Conservation (phyloP, 108 stramenopile genomes). For the Nitzschia sp. region DNA sequence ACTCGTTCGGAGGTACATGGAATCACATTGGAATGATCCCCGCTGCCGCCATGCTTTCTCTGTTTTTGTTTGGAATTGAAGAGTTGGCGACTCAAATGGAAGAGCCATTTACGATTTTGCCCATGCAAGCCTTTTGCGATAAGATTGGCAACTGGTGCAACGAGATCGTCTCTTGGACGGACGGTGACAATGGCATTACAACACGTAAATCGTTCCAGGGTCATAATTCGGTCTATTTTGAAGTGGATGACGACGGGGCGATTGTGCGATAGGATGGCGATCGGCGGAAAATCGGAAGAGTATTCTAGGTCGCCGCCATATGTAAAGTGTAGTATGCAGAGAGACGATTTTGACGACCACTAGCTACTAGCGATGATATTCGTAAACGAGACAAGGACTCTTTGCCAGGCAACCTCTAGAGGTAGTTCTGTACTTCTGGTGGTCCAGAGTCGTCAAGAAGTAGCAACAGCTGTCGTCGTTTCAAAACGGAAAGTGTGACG, state of each 20-base stretch:
- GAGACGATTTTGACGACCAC: not conserved
- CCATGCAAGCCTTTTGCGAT: slow-evolving; percentile 79
- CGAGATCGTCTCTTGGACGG: slow-evolving; percentile 44
- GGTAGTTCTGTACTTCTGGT: no score
- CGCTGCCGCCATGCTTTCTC: slow-evolving; percentile 51
- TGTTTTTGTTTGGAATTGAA: slow-evolving; percentile 85
- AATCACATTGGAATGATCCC: slow-evolving; percentile 81
- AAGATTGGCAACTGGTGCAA: slow-evolving; percentile 60
- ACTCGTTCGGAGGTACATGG: slow-evolving; percentile 67
- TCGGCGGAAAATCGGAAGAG: no score
- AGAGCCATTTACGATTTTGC: slow-evolving; percentile 87
- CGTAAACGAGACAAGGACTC: not conserved
- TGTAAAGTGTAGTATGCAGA: not conserved
- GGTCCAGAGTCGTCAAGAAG: no score
- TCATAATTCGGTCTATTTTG: not conserved
- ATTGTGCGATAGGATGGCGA: no score
- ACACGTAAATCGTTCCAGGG: not conserved
- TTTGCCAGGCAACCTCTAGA: not conserved
- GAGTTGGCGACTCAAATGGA: slow-evolving; percentile 84
- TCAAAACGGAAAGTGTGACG: no score
- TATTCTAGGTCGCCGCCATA: not conserved
- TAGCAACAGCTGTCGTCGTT: no score
- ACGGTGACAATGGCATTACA: slow-evolving; percentile 37
- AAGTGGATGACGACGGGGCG: no score
- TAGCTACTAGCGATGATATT: not conserved